These are phyloP conservation scores for Oryza longistaminata DNA, from an alignment of 176 grass and related monocot genomes.

Conservation along the genomic window DNA sequence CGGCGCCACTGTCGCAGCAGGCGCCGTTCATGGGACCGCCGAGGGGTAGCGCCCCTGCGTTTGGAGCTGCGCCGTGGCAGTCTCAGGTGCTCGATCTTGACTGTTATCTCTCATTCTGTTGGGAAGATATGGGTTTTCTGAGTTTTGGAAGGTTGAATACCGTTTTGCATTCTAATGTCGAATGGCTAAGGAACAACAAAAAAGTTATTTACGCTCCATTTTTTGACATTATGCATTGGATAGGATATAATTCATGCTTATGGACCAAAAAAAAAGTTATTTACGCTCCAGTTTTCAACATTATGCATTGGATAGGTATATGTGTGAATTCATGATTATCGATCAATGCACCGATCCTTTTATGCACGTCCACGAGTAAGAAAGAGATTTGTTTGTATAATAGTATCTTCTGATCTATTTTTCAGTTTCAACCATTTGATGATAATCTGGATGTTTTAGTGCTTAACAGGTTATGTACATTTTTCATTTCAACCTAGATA, in stretches of 20 bases:
- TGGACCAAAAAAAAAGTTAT: neutral
- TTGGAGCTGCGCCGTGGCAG: conserved; percentile 40
- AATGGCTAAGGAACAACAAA: neutral
- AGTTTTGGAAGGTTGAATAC: neutral
- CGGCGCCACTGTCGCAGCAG: conserved; percentile 11
- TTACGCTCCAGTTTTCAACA: neutral
- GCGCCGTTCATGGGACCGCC: conserved; percentile 39
- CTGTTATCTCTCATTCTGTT: neutral
- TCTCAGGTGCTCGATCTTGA: conserved; percentile 33
- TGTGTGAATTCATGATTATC: neutral
- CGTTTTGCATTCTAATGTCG: conserved; percentile 6
- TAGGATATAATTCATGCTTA: neutral
- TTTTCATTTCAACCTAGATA: neutral
- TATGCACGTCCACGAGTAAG: neutral
- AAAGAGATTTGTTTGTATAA: neutral
- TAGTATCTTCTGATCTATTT: conserved; percentile 1
- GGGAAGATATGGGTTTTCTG: conserved; percentile 3
- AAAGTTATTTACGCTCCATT: neutral
- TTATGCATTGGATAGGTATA: neutral
- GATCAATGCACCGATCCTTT: neutral
- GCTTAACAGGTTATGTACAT: neutral
- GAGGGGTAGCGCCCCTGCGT: conserved; percentile 31
- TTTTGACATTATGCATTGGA: neutral
- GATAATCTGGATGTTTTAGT: neutral
- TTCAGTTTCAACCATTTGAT: neutral